A percentile compares a stretch with the other conserved stretches of the same genome.
These are phyloP conservation scores for Aureobasidium leucospermi DNA, from an alignment of 2,329 filamentous ascomycete genomes.

Conservation along the genomic window DNA sequence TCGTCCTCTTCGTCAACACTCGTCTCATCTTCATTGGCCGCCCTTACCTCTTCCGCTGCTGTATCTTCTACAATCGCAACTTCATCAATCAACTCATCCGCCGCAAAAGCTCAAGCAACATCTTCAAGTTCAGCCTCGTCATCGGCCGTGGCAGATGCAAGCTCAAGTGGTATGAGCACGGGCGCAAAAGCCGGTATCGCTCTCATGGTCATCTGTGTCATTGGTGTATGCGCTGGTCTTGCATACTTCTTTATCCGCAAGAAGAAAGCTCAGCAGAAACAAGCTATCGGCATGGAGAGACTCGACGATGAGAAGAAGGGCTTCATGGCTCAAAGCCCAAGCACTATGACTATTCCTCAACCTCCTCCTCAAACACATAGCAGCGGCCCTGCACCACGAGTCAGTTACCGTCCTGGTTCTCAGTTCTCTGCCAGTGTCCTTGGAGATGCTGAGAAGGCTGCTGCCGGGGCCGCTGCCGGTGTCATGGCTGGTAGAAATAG, in stretches of 20 bases:
- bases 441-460: conserved; percentile 35
- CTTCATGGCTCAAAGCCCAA: conserved; percentile 17
- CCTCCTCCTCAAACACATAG: conserved; percentile 34
- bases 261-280: conserved; percentile 57
- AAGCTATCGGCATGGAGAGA: conserved; percentile 20
- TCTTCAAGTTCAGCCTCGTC: conserved; percentile 2
- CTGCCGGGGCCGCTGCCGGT: conserved; percentile 23
- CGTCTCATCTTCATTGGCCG: neutral
- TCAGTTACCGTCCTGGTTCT: conserved; percentile 78
- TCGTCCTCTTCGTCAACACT: neutral
- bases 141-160: neutral
- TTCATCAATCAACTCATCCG: neutral
- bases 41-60: conserved; percentile 9
- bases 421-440: conserved; percentile 67
- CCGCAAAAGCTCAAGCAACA: conserved; percentile 4
- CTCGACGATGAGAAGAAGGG: conserved; percentile 35
- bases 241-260: conserved; percentile 66
- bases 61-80: conserved; percentile 12
- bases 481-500: conserved; percentile 22
- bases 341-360: conserved; percentile 23
- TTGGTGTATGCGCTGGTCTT: conserved; percentile 60
- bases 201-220: conserved; percentile 66
- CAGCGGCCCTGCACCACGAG: conserved; percentile 59
- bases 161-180: conserved; percentile 33
- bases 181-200: conserved; percentile 71